Base-by-base conservation (phyloP, 176 grass and related monocot species). In the Oryza meyeriana region DNA sequence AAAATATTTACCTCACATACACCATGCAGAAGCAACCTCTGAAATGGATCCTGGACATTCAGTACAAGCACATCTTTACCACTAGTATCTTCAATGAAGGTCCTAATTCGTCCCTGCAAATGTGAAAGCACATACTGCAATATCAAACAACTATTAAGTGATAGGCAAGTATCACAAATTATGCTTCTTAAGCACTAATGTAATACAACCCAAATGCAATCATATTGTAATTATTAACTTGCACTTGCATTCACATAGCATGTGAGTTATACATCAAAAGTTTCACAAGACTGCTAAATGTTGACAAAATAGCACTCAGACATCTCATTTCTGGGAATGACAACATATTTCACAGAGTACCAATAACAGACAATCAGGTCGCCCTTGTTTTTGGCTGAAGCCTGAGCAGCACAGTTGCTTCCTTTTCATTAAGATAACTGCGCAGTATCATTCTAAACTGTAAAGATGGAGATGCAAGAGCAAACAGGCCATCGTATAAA, bases 11-110 rank as follows among this genome's bases (percentile, higher is more conserved):
- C 95, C 95, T 98, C 88, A 16, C 95, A 98, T 61, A 95, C 95
- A 70, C 95, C 92, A 24, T 94, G 93, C 25, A 95, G 82, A 77
- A 98, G 84, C 61, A 94, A 73, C 44, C 90, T 94, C 88, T 91
- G 92, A 88, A 98, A 94, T 57, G 88, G 77, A 57, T 94, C 89
- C 75, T 98, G 92, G 44, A 93, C 88, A 88, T 94, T 84, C 59
- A 98, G 81, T 71, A 93, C 78, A 50, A 98, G 92, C 38, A 71
- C 71, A 80, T 85, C 80, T 30, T 78, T 84, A 83, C 88, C 85
- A 64, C 59, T 48, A 29, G 20, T 22, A 67, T 79, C 84, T 65
- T 68, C 77, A 32, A 90, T 85, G 75, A 93, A 98, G 71, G 66
- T 39, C 42, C 90, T 83, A 40, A 98, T 71, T 24, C 75, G 74